phyloP scores from a whole-genome alignment of 805 yeast genomes.

The Suhomyces canberraensis region DNA sequence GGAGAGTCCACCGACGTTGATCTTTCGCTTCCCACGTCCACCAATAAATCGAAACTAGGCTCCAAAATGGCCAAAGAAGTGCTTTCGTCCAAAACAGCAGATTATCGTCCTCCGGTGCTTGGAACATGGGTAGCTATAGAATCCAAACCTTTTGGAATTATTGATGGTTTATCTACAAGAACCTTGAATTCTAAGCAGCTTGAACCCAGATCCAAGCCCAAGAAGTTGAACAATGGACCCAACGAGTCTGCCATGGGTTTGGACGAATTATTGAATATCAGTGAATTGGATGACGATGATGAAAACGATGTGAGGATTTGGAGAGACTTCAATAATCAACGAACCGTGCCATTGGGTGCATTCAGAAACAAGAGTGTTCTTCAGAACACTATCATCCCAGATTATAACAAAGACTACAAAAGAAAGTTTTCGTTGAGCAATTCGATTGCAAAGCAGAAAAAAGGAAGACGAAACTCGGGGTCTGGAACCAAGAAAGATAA shows the following conservation, averaged over 20 bases:
- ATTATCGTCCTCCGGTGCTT: conserved; percentile 84
- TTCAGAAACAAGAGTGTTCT: conserved; percentile 68
- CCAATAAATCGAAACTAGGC: conserved; percentile 51
- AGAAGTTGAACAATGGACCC: conserved; percentile 1
- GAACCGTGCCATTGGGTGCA: conserved; percentile 75
- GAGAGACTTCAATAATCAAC: conserved; percentile 44
- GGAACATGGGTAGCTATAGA: conserved; percentile 88
- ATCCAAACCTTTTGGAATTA: conserved; percentile 84
- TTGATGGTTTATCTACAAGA: conserved; percentile 90
- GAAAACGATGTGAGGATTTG: conserved; percentile 52
- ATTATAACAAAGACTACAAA: conserved; percentile 23
- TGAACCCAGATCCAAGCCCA: conserved; percentile 17
- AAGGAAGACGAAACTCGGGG: conserved; percentile 5
- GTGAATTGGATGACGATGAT: conserved; percentile 75
- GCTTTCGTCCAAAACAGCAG: conserved; percentile 79
- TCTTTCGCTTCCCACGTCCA: conserved; percentile 59
- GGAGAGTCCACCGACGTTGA: conserved; percentile 97
- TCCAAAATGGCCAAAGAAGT: conserved; percentile 89
- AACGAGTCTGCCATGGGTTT: conserved; percentile 39
- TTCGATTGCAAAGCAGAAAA: conserved; percentile 5
- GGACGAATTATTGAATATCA: conserved; percentile 84
- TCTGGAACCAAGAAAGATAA: conserved; percentile 2
- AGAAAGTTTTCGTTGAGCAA: conserved; percentile 20
- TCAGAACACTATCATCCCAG: conserved; percentile 24
- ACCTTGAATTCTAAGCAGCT: conserved; percentile 41